phyloP scores from a whole-genome alignment of 1,284 basidiomycete genomes.

The Malassezia yamatoensis region DNA sequence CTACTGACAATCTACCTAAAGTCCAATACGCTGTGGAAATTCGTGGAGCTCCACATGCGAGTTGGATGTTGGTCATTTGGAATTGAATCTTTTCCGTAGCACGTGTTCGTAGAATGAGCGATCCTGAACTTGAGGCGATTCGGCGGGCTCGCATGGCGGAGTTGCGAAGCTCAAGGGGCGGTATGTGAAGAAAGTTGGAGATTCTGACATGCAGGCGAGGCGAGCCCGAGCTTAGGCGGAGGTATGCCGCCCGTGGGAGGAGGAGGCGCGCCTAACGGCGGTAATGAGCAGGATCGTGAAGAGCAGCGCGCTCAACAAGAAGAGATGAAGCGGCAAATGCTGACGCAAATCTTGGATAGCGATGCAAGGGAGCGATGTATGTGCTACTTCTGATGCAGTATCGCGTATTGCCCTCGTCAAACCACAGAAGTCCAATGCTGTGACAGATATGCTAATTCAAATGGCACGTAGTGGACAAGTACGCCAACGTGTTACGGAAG shows the following conservation, averaged over 20 bases:
- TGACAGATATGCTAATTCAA: slow-evolving; percentile 71
- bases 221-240: not conserved
- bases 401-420: slow-evolving; percentile 87
- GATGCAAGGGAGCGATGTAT: slow-evolving; percentile 80
- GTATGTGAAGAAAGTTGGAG: not conserved
- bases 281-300: slow-evolving; percentile 47
- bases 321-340: slow-evolving; percentile 56
- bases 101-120: slow-evolving; percentile 32
- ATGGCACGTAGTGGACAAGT: slow-evolving; percentile 92
- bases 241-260: slow-evolving; percentile 2
- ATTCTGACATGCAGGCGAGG: not conserved
- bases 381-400: slow-evolving; percentile 55
- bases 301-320: slow-evolving; percentile 48
- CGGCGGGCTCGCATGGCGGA: slow-evolving; percentile 43
- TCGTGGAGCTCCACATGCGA: slow-evolving; percentile 8
- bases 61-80: not conserved
- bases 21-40: no score
- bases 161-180: slow-evolving; percentile 21
- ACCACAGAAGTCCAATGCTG: slow-evolving; percentile 72
- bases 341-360: slow-evolving; percentile 76
- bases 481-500: slow-evolving; percentile 70
- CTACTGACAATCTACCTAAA: not conserved
- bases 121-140: slow-evolving; percentile 47
- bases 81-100: not conserved
- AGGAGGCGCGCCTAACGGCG: slow-evolving; percentile 31